A percentile compares a stretch with the other conserved stretches of the same genome.
phyloP scores from a whole-genome alignment of 176 grass and related monocot genomes.

The Cenchrus purpureus region DNA sequence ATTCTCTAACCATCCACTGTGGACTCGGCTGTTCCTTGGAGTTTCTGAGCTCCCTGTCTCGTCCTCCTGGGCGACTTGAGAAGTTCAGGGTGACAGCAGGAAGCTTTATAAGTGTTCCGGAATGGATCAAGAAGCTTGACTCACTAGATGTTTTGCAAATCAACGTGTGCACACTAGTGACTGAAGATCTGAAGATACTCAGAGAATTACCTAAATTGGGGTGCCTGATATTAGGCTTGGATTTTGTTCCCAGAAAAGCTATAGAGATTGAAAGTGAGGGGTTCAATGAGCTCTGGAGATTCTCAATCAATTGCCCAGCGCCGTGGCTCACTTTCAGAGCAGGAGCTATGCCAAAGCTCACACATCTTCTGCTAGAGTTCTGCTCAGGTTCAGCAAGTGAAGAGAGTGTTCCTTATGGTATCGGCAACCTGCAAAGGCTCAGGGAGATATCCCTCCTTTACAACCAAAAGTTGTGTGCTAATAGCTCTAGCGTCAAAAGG shows the following conservation, averaged over 20 bases:
- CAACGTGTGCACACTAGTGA: background rate
- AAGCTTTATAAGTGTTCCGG: background rate
- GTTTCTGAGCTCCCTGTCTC: background rate
- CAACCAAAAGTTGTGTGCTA: background rate
- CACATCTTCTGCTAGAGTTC: background rate
- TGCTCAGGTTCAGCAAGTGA: background rate
- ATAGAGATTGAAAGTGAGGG: background rate
- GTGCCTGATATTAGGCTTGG: background rate
- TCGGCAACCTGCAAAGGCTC: background rate
- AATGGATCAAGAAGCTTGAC: background rate
- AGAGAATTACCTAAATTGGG: background rate
- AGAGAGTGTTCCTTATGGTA: background rate
- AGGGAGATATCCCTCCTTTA: background rate
- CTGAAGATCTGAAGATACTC: background rate
- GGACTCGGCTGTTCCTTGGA: slow-evolving; percentile 1
- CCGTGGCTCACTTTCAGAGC: background rate
- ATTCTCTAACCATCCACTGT: slow-evolving; percentile 12
- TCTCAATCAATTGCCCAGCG: background rate
- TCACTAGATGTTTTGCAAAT: background rate
- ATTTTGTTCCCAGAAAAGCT: background rate
- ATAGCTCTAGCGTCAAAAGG: background rate
- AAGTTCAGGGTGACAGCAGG: background rate
- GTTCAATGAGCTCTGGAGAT: background rate
- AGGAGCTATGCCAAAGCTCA: background rate
- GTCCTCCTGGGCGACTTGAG: background rate